Evolutionary conservation across 148 eudicot genomes (phyloP).

Genomic region (Spergularia marina): DNA sequence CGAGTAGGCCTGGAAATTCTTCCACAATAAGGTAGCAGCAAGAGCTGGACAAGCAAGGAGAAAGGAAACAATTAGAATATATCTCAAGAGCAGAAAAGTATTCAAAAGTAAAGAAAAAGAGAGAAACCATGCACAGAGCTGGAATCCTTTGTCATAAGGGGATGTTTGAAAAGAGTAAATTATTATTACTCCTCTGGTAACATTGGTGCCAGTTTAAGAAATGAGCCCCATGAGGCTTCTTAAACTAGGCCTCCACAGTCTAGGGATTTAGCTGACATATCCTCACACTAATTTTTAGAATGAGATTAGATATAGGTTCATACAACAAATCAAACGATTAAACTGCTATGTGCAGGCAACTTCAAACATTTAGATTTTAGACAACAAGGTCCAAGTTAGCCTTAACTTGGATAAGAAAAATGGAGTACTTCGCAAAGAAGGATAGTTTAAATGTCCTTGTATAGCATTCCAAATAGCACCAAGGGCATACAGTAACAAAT

Average conservation of each 20-base stretch:
- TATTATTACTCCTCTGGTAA: background rate
- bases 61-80: constrained; percentile 11
- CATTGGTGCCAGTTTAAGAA: background rate
- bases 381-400: background rate
- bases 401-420: background rate
- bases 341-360: too few relatives aligned
- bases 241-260: background rate
- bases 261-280: background rate
- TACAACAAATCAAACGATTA: too few relatives aligned
- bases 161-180: background rate
- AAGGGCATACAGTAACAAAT: background rate
- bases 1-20: constrained; percentile 34
- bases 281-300: background rate
- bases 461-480: too few relatives aligned
- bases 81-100: background rate
- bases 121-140: background rate
- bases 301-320: background rate
- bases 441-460: too few relatives aligned
- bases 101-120: background rate
- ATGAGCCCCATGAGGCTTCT: background rate
- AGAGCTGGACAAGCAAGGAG: constrained; percentile 49
- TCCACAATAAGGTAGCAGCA: constrained; percentile 57
- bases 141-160: background rate
- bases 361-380: background rate
- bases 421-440: background rate